Evolutionary conservation across 2,329 filamentous ascomycete genomes (phyloP), one percentile per base, ranked within the genome.

Genomic region (Cercospora brassicicola): DNA sequence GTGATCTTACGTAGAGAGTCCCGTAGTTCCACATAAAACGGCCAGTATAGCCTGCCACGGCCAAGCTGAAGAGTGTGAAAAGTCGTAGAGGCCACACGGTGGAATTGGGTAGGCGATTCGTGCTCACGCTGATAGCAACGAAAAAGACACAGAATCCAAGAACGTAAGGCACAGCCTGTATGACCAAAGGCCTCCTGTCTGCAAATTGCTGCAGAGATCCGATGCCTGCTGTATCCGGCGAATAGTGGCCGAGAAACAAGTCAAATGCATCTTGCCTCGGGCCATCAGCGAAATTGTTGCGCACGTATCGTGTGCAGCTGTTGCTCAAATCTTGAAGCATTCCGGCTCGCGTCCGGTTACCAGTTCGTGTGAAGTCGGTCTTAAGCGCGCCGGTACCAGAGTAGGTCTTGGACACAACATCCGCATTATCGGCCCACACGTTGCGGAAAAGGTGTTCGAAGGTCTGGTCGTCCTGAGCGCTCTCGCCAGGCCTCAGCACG

Each of bases 371-470:
- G 75, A 98, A 93, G 79, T 99, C 96, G 0, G 95, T 99, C 86
- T 99, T 99, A 83, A 99, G 88, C 62, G 95, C 95, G 2, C 95
- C 96, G 0, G 96, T 99, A 65, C 95, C 95, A 0, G 95, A 95
- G 80, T 99, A 99, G 0, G 93, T 90, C 73, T 88, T 90, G 18
- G 94, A 96, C 36, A 99, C 94, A 26, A 96, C 91, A 79, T 99
- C 95, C 65, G 96, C 95, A 76, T 99, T 99, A 81, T 99, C 95
- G 31, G 95, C 95, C 95, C 95, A 99, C 15, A 98, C 85, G 80
- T 98, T 98, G 73, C 95, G 92, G 87, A 98, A 99, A 67, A 98
- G 83, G 74, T 91, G 85, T 80, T 97, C 94, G 78, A 99, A 99
- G 0, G 86, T 87, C 11, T 86, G 83, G 76, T 97, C 93, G 74